Base-by-base conservation (phyloP, 331 rosid genomes). In the Malus hybrid region DNA sequence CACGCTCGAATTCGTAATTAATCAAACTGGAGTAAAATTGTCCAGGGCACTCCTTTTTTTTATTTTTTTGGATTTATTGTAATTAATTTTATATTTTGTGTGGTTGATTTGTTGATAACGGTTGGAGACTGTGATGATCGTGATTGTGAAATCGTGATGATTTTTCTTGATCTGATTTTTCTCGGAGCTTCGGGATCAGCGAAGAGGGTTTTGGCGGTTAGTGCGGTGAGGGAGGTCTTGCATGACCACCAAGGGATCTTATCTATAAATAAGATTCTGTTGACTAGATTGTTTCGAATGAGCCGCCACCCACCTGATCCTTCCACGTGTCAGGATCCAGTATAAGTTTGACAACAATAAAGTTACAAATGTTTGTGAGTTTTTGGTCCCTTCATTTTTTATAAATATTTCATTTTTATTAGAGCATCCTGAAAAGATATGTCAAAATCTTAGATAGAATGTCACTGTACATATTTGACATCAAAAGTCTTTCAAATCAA, bases 361-460 rank as follows among this genome's bases (percentile, higher is more conserved):
- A 15, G 46, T 39, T 39, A 39, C 46, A 39, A 39, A 48, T 39
- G 46, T 39, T 9, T 39, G 46, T 39, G 46, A 0, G 12, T 39
- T 39, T 39, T 39, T 39, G 46, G 12, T 39, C 46, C 4, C 46
- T 9, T 46, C 14, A 46, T 46, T 50, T 52, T 16, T 52, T 0
- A 16, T 52, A 52, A 52, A 50, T 36, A 36, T 36, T 36, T 36
- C 4, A 36, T 8, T 36, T 36, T 36, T 36, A 3, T 8, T 8
- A 8, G 0, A 8, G 1, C 11, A 36, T 36, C 1, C 2, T 0
- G 0, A 36, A 36, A 7, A 0, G 2, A 7, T 0, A 0, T 36
- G 1, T 36, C 0, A 36, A 36, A 36, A 36, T 36, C 1, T 2
- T 36, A 36, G 0, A 0, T 7, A 0, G 11, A 36, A 36, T 36